phyloP scores from a whole-genome alignment of 2,329 filamentous ascomycete genomes.

The Whalleya microplaca region DNA sequence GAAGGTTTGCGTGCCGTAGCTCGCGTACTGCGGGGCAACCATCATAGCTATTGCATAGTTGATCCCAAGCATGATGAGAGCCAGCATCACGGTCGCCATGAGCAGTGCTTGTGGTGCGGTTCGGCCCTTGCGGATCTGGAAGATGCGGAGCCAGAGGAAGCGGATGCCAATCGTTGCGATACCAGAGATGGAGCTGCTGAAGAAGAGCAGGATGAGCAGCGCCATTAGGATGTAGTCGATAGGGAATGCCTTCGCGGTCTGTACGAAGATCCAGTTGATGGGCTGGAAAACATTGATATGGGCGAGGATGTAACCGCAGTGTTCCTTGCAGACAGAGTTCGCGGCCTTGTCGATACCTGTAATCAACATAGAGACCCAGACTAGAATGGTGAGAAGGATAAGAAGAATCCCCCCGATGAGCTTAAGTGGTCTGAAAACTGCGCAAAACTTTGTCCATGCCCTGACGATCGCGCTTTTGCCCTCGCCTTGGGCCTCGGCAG shows the following conservation, averaged over 20 bases:
- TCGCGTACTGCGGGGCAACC: slow-evolving; percentile 93
- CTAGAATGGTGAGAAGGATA: slow-evolving; percentile 71
- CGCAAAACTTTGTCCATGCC: slow-evolving; percentile 78
- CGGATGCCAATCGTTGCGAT: slow-evolving; percentile 88
- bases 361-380: slow-evolving; percentile 92
- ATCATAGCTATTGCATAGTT: slow-evolving; percentile 94
- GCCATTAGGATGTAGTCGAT: slow-evolving; percentile 91
- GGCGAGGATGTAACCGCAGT: slow-evolving; percentile 90
- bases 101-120: slow-evolving; percentile 92
- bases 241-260: slow-evolving; percentile 82
- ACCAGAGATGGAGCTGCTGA: slow-evolving; percentile 84
- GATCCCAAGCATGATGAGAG: slow-evolving; percentile 84
- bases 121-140: slow-evolving; percentile 85
- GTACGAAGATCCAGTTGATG: slow-evolving; percentile 85
- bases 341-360: slow-evolving; percentile 95
- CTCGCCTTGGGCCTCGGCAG: slow-evolving; percentile 79
- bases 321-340: slow-evolving; percentile 88
- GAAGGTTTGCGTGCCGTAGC: slow-evolving; percentile 92
- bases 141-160: slow-evolving; percentile 93
- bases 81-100: slow-evolving; percentile 87
- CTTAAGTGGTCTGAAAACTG: slow-evolving; percentile 85
- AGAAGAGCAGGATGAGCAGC: slow-evolving; percentile 82
- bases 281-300: slow-evolving; percentile 92
- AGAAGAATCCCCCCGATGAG: slow-evolving; percentile 82
- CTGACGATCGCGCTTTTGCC: slow-evolving; percentile 74